Conservation (phyloP, 1,284 basidiomycete genomes). For the Ustilago xerochloae region DNA sequence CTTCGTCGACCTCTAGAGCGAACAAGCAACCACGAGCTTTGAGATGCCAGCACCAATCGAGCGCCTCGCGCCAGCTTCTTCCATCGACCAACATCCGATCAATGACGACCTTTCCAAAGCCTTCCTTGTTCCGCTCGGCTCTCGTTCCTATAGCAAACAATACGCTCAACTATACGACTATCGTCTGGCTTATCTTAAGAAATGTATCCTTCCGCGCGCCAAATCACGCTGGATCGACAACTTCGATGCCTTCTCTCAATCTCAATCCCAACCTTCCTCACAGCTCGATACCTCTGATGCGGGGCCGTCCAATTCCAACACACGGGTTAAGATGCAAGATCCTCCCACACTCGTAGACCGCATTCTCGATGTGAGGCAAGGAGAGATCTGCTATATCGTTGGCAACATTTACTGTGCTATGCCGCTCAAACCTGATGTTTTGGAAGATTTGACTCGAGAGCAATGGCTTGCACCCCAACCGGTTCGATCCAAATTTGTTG, state of each 20-base stretch:
- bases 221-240: constrained; percentile 44
- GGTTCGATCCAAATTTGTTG: constrained; percentile 65
- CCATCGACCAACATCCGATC: background rate
- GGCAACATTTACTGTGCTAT: constrained; percentile 98
- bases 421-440: constrained; percentile 95
- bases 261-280: constrained; percentile 26
- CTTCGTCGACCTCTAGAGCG: background rate
- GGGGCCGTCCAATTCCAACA: constrained; percentile 17
- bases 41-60: constrained; percentile 32
- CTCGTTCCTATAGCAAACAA: constrained; percentile 59
- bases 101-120: constrained; percentile 40
- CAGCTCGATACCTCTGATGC: constrained; percentile 21
- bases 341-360: constrained; percentile 78
- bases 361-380: constrained; percentile 87
- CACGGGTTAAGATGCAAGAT: constrained; percentile 8
- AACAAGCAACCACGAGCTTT: background rate
- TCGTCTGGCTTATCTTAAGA: constrained; percentile 62
- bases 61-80: constrained; percentile 4
- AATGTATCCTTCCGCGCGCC: constrained; percentile 54
- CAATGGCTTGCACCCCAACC: constrained; percentile 86
- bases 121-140: constrained; percentile 55
- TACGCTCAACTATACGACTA: constrained; percentile 67
- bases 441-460: constrained; percentile 94
- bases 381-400: constrained; percentile 86
- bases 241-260: constrained; percentile 30